Percentiles rank a stretch among this genome's conserved stretches.
Conservation (phyloP, 169 alveolate species). For the Perkinsus marinus region DNA sequence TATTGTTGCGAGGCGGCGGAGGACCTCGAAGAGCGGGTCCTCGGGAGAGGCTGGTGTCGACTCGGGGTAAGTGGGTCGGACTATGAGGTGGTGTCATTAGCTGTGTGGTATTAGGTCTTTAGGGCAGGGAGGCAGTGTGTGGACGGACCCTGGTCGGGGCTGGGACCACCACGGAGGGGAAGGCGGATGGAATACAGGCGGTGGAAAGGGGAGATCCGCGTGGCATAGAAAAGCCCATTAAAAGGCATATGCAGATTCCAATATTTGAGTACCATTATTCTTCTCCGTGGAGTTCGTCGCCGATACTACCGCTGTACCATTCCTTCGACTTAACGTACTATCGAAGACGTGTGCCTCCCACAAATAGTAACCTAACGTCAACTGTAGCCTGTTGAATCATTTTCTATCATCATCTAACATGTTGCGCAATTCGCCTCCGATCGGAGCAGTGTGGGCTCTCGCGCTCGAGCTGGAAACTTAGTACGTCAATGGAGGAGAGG, state of each 20-base stretch:
- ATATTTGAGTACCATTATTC: background rate
- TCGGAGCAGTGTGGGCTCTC: no score
- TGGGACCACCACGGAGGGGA: background rate
- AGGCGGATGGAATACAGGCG: background rate
- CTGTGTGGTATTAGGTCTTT: background rate
- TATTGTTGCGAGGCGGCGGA: background rate
- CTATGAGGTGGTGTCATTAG: background rate
- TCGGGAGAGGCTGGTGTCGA: background rate
- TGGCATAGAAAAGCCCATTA: background rate
- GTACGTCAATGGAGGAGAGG: background rate
- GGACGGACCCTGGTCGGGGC: background rate
- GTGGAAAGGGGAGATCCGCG: background rate
- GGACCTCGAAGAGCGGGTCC: background rate
- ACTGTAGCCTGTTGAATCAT: background rate
- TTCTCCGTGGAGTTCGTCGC: background rate
- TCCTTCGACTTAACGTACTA: background rate
- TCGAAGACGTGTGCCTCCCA: background rate
- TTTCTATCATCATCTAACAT: no score
- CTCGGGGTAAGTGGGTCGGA: background rate
- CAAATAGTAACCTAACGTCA: background rate
- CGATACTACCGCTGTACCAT: background rate
- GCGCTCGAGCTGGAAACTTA: no score
- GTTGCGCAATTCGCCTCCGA: no score
- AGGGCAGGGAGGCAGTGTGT: background rate
- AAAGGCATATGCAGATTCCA: background rate